Percentiles rank a stretch among this genome's conserved stretches.
Conservation (phyloP, 2,329 filamentous ascomycete genomes). For the Paramyrothecium sp. region DNA sequence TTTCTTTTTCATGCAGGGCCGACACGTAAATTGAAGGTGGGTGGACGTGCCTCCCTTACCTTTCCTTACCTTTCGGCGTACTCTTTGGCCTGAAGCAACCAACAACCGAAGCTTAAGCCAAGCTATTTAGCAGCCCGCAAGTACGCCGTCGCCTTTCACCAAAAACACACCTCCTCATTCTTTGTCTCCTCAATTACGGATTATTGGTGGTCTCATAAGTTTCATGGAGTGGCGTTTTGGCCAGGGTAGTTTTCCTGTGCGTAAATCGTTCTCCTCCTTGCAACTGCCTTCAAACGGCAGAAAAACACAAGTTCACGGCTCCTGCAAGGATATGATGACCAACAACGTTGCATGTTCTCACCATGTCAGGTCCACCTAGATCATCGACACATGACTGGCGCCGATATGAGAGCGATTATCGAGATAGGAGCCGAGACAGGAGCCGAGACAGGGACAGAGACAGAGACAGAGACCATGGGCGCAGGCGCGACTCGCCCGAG, state of each 20-base stretch:
- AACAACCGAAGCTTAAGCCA: neutral
- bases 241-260: no score
- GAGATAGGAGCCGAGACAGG: conserved; percentile 7
- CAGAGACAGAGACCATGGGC: neutral
- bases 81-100: neutral
- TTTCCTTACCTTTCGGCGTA: no score
- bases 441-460: conserved; percentile 2
- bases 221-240: no score
- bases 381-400: conserved; percentile 5
- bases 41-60: no score
- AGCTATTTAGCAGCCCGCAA: neutral
- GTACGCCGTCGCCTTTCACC: neutral
- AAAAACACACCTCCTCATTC: neutral
- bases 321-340: no score
- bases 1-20: no score
- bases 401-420: neutral
- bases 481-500: no score
- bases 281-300: neutral
- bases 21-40: no score
- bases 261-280: neutral
- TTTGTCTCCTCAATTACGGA: no score
- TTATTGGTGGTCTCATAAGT: no score
- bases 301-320: no score
- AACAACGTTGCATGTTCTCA: neutral
- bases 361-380: conserved; percentile 3